These are phyloP conservation scores for Coemansia sp. DNA, from an alignment of 192 early-diverging fungal genomes.

Conservation along the genomic window DNA sequence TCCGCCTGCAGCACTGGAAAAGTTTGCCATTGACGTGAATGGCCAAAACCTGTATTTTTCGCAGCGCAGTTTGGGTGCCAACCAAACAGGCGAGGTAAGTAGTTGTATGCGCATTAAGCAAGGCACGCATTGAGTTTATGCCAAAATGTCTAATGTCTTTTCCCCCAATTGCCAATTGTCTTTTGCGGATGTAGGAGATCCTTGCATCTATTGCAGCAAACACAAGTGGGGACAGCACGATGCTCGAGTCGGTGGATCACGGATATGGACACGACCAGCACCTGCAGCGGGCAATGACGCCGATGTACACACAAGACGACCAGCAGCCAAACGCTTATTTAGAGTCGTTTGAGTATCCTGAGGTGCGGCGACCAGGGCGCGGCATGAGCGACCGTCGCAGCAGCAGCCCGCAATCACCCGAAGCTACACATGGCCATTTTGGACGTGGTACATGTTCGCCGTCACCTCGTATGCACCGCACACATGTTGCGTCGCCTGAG, in stretches of 20 bases:
- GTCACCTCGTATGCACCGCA: constrained; percentile 10
- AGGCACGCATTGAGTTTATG: background rate
- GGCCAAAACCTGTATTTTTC: constrained; percentile 69
- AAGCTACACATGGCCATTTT: constrained; percentile 8
- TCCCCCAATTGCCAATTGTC: too few species aligned
- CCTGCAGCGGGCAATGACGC: constrained; percentile 45
- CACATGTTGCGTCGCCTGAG: background rate
- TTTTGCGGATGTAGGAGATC: constrained; percentile 17
- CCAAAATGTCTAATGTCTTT: too few species aligned
- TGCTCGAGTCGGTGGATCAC: background rate
- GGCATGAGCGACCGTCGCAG: constrained; percentile 16
- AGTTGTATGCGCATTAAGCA: background rate
- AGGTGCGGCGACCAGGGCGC: background rate
- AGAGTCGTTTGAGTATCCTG: constrained; percentile 5
- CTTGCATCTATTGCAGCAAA: constrained; percentile 24
- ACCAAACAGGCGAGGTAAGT: constrained; percentile 10
- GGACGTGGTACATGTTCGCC: constrained; percentile 24
- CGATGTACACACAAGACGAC: constrained; percentile 50
- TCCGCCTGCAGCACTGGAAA: constrained; percentile 74
- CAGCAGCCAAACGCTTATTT: constrained; percentile 10
- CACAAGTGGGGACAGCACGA: background rate
- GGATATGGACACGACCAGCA: constrained; percentile 1
- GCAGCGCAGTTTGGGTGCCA: constrained; percentile 48
- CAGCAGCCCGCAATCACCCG: constrained; percentile 42
- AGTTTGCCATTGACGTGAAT: constrained; percentile 76